phyloP scores from a whole-genome alignment of 2,329 filamentous ascomycete genomes.

The Diaporthe ampelina region DNA sequence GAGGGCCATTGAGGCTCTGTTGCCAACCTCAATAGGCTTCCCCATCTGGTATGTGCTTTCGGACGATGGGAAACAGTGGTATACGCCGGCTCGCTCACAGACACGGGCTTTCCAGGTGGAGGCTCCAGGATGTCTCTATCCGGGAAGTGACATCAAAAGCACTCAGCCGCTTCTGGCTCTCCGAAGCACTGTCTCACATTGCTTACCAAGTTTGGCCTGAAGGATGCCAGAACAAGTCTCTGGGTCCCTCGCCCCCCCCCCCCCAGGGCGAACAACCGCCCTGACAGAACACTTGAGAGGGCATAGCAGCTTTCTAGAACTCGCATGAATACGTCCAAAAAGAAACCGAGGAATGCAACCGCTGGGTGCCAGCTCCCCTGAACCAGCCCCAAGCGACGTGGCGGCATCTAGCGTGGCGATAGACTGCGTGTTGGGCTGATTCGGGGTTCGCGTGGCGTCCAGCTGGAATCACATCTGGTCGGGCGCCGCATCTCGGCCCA shows the following conservation, averaged over 20 bases:
- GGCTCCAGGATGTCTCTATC: neutral
- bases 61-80: neutral
- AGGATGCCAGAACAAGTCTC: neutral
- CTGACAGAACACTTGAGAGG: neutral
- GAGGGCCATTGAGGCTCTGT: slow-evolving; percentile 4
- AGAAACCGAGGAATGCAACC: neutral
- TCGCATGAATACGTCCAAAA: slow-evolving; percentile 13
- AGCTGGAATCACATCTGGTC: neutral
- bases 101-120: neutral
- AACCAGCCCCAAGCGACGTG: slow-evolving; percentile 5
- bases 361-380: neutral
- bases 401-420: slow-evolving; percentile 23
- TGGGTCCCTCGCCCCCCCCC: neutral
- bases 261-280: neutral
- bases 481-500: neutral
- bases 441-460: slow-evolving; percentile 27
- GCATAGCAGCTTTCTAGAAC: neutral
- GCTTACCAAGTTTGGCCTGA: neutral
- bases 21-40: neutral
- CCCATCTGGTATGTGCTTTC: neutral
- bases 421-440: slow-evolving; percentile 26
- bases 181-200: slow-evolving; percentile 10
- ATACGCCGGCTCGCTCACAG: neutral
- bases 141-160: neutral
- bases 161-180: slow-evolving; percentile 4